Conservation (phyloP, 2,329 filamentous ascomycete genomes). For the Thielaviopsis euricoi region DNA sequence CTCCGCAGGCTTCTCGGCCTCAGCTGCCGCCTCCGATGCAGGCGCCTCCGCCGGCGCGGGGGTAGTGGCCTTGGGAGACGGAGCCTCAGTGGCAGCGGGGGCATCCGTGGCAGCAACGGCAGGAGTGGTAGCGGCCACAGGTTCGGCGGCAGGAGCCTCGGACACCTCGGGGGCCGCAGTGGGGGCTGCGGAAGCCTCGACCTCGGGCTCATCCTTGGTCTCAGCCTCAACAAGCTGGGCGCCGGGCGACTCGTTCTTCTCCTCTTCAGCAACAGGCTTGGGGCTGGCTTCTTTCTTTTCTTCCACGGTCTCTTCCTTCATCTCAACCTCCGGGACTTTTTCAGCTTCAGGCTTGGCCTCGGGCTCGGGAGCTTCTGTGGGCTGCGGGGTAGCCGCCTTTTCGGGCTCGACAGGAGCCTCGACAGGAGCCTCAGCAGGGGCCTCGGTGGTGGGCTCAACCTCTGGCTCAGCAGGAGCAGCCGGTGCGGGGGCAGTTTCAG, state of each 20-base stretch:
- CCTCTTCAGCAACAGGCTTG: neutral
- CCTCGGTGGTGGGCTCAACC: slow-evolving; percentile 11
- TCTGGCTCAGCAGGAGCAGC: slow-evolving; percentile 19
- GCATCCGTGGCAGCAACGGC: neutral
- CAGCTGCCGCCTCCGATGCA: too few species aligned
- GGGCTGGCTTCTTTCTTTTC: slow-evolving; percentile 15
- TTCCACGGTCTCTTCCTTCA: slow-evolving; percentile 13
- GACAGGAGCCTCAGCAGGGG: neutral
- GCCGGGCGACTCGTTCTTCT: neutral
- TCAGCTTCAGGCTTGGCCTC: slow-evolving; percentile 9
- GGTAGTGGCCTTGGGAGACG: neutral
- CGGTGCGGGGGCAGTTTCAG: slow-evolving; percentile 19
- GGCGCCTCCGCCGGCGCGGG: neutral
- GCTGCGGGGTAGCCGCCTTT: slow-evolving; percentile 7
- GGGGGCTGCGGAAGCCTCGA: neutral
- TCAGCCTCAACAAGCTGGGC: slow-evolving; percentile 12
- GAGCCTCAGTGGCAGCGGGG: neutral
- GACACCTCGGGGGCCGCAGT: neutral
- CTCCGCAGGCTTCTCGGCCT: neutral
- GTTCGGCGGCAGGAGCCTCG: neutral
- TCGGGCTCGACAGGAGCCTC: slow-evolving; percentile 12
- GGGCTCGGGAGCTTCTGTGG: slow-evolving; percentile 1
- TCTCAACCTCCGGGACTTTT: slow-evolving; percentile 16
- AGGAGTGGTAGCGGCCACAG: neutral
- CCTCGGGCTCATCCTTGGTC: neutral